phyloP scores from a whole-genome alignment of 2,329 filamentous ascomycete species.

The Beauveria asiatica region DNA sequence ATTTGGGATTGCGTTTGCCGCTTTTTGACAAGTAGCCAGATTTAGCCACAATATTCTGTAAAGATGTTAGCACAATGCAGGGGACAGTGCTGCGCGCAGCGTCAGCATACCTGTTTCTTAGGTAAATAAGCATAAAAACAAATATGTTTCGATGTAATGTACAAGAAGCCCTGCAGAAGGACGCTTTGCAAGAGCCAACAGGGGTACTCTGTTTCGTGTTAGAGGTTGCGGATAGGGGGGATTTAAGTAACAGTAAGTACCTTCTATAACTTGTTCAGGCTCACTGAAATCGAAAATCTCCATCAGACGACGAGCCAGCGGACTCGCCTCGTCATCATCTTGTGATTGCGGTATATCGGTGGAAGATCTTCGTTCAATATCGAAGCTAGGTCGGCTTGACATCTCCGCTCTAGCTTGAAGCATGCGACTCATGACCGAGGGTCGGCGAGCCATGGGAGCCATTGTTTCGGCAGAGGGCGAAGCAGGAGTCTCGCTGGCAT shows the following conservation, averaged over 20 bases:
- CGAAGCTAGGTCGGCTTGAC: slow-evolving; percentile 48
- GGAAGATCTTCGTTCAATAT: slow-evolving; percentile 36
- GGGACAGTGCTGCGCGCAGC: not conserved
- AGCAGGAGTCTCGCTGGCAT: slow-evolving; percentile 19
- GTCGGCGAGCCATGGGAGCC: slow-evolving; percentile 39
- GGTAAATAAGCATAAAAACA: slow-evolving; percentile 98
- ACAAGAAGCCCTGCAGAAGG: slow-evolving; percentile 88
- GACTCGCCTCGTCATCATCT: slow-evolving; percentile 38
- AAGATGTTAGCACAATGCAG: not conserved
- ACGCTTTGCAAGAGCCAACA: slow-evolving; percentile 92
- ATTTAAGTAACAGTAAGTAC: slow-evolving; percentile 34
- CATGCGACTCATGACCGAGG: slow-evolving; percentile 71
- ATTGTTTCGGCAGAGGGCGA: slow-evolving; percentile 16
- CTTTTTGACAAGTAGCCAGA: slow-evolving; percentile 84
- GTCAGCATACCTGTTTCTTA: slow-evolving; percentile 65
- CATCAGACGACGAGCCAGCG: slow-evolving; percentile 63
- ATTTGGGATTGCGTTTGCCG: slow-evolving; percentile 79
- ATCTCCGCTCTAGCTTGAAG: slow-evolving; percentile 62
- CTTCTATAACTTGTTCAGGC: slow-evolving; percentile 75
- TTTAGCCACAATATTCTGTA: slow-evolving; percentile 64
- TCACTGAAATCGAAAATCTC: slow-evolving; percentile 79
- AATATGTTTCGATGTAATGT: slow-evolving; percentile 85
- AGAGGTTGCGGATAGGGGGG: not conserved
- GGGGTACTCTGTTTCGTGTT: slow-evolving; percentile 60
- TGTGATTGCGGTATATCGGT: slow-evolving; percentile 28